These are phyloP conservation scores for Trichopus zeylanicus DNA, from an alignment of 116 monocot genomes.

Conservation along the genomic window DNA sequence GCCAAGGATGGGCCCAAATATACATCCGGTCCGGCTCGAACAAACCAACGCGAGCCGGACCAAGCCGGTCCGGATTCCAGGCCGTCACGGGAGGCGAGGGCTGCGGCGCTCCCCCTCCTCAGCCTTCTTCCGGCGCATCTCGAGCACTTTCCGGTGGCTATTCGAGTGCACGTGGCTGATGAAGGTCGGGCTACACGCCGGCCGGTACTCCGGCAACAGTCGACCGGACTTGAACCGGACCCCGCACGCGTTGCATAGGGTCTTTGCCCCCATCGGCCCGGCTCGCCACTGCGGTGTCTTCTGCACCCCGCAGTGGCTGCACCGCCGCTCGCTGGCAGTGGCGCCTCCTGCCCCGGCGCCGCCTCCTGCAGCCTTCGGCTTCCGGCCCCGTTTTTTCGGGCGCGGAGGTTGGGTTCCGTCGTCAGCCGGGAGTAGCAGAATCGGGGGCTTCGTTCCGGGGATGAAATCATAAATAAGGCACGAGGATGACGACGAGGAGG, in stretches of 20 bases:
- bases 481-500: conserved; percentile 12
- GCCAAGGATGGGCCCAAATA: conserved; percentile 1
- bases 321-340: conserved; percentile 28
- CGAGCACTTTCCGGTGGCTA: conserved; percentile 87
- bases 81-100: not conserved
- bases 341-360: not conserved
- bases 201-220: conserved; percentile 84
- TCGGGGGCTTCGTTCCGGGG: not conserved
- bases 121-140: conserved; percentile 78
- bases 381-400: conserved; percentile 29
- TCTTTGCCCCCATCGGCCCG: conserved; percentile 75
- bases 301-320: conserved; percentile 86
- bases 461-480: not conserved
- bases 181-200: conserved; percentile 87
- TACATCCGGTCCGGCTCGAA: not conserved
- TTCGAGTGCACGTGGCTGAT: conserved; percentile 69
- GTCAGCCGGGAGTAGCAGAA: conserved; percentile 6
- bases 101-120: not conserved
- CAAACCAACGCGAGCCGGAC: not conserved
- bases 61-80: not conserved
- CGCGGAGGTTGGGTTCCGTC: not conserved
- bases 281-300: conserved; percentile 97
- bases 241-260: conserved; percentile 93
- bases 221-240: conserved; percentile 93
- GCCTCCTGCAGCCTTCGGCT: conserved; percentile 21